phyloP scores from a whole-genome alignment of 1,284 basidiomycete genomes.

The Flammula alnicola region DNA sequence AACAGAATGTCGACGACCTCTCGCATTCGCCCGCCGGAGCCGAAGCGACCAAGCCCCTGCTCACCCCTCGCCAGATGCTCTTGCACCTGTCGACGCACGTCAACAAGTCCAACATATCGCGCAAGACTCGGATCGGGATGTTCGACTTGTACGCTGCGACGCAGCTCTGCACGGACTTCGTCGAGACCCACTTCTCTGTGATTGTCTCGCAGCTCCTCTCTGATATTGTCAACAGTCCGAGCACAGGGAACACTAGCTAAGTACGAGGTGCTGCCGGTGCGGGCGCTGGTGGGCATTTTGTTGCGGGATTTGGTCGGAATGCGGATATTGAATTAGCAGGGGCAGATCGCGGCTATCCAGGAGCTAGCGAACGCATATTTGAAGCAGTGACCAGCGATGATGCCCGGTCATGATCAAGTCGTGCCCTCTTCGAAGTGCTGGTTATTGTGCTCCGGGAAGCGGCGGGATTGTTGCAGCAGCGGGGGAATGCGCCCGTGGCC shows the following conservation, averaged over 20 bases:
- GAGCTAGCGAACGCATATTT: constrained; percentile 84
- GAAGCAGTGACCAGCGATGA: constrained; percentile 90
- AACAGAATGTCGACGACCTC: constrained; percentile 40
- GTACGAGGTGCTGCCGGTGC: constrained; percentile 77
- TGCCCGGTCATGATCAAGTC: constrained; percentile 86
- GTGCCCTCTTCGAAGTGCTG: constrained; percentile 77
- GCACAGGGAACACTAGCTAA: constrained; percentile 56
- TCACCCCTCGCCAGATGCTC: constrained; percentile 85
- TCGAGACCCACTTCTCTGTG: constrained; percentile 83
- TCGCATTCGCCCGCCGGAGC: constrained; percentile 51
- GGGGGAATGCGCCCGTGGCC: constrained; percentile 79
- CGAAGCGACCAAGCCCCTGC: constrained; percentile 73
- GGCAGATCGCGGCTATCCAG: constrained; percentile 89
- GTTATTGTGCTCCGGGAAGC: constrained; percentile 84
- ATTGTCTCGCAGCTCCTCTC: constrained; percentile 81
- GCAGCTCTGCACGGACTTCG: constrained; percentile 77
- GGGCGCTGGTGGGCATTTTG: constrained; percentile 78
- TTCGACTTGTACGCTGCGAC: constrained; percentile 90
- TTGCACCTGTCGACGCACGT: constrained; percentile 72
- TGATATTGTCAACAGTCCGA: constrained; percentile 68
- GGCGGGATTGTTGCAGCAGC: constrained; percentile 83
- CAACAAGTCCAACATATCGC: constrained; percentile 72
- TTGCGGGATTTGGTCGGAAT: constrained; percentile 88
- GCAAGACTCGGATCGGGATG: constrained; percentile 81
- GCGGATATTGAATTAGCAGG: constrained; percentile 89